Evolutionary conservation across 352 stramenopile genomes (phyloP).

Genomic region (Globisporangium cystogenes): DNA sequence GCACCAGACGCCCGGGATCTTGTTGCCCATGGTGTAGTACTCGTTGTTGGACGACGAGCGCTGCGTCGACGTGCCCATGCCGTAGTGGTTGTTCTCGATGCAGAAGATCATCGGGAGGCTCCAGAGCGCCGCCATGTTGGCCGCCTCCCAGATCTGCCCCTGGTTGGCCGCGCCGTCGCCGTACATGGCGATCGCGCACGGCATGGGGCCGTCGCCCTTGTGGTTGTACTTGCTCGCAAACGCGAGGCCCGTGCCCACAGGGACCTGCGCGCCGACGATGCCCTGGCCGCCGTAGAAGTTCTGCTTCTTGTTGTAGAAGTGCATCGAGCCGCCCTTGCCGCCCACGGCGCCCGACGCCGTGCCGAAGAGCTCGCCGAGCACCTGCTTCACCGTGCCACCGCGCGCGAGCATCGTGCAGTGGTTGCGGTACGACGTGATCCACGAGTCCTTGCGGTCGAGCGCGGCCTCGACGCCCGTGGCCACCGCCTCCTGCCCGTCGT

Average conservation of each 20-base stretch:
- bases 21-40: slow-evolving; percentile 99
- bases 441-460: slow-evolving; percentile 93
- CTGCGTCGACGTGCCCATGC: slow-evolving; percentile 99
- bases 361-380: slow-evolving; percentile 97
- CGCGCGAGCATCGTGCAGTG: slow-evolving; percentile 97
- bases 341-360: slow-evolving; percentile 84
- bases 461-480: slow-evolving; percentile 96
- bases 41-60: slow-evolving; percentile 96
- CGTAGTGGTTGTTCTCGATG: slow-evolving; percentile 99
- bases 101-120: slow-evolving; percentile 99
- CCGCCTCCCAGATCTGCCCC: slow-evolving; percentile 97
- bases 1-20: slow-evolving; percentile 98
- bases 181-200: slow-evolving; percentile 96
- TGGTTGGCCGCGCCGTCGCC: slow-evolving; percentile 99
- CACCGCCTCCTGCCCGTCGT: slow-evolving; percentile 99
- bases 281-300: slow-evolving; percentile 99
- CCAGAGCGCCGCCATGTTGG: slow-evolving; percentile 98
- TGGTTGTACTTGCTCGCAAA: slow-evolving; percentile 99
- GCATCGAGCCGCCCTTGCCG: slow-evolving; percentile 99
- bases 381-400: slow-evolving; percentile 89
- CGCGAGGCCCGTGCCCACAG: slow-evolving; percentile 95
- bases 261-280: slow-evolving; percentile 98
- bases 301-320: slow-evolving; percentile 98
- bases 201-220: slow-evolving; percentile 86
- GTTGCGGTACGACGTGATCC: slow-evolving; percentile 99